phyloP scores from a whole-genome alignment of 2,329 filamentous ascomycete genomes.

The Dactylellina haptotyla region DNA sequence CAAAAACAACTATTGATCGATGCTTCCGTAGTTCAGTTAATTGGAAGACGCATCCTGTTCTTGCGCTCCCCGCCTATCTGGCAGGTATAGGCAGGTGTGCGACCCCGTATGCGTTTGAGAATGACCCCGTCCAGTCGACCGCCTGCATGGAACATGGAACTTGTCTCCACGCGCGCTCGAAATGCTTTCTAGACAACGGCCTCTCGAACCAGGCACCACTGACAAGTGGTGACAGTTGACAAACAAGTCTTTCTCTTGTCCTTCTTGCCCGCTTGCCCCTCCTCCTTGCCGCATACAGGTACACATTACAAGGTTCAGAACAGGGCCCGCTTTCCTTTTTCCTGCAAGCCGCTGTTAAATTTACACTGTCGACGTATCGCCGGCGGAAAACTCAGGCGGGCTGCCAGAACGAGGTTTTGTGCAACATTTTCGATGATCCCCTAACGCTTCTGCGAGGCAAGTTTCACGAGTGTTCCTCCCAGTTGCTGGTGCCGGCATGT shows the following conservation, averaged over 20 bases:
- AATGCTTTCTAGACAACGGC: constrained; percentile 7
- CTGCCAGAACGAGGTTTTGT: constrained; percentile 47
- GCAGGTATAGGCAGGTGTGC: constrained; percentile 49
- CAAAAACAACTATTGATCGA: constrained; percentile 30
- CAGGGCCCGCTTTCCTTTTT: background rate
- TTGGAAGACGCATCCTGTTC: constrained; percentile 30
- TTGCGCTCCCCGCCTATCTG: constrained; percentile 39
- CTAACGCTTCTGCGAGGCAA: constrained; percentile 29
- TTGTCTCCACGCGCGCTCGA: constrained; percentile 1
- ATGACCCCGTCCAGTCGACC: constrained; percentile 36
- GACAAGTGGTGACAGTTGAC: background rate
- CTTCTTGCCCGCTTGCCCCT: background rate
- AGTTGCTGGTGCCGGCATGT: constrained; percentile 6
- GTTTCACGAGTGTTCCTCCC: constrained; percentile 31
- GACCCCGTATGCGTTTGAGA: constrained; percentile 49
- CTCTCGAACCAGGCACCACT: constrained; percentile 17
- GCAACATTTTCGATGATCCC: constrained; percentile 19
- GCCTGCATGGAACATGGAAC: constrained; percentile 33
- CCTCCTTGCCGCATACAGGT: constrained; percentile 8
- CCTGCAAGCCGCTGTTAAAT: constrained; percentile 13
- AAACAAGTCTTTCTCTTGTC: background rate
- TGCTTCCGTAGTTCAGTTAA: constrained; percentile 33
- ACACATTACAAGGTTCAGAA: background rate
- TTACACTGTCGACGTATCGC: background rate
- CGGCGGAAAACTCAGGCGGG: constrained; percentile 27